A percentile compares a stretch with the other conserved stretches of the same genome.
These are phyloP conservation scores for Cercospora sp. DNA, from an alignment of 2,329 filamentous ascomycete genomes.

Conservation along the genomic window DNA sequence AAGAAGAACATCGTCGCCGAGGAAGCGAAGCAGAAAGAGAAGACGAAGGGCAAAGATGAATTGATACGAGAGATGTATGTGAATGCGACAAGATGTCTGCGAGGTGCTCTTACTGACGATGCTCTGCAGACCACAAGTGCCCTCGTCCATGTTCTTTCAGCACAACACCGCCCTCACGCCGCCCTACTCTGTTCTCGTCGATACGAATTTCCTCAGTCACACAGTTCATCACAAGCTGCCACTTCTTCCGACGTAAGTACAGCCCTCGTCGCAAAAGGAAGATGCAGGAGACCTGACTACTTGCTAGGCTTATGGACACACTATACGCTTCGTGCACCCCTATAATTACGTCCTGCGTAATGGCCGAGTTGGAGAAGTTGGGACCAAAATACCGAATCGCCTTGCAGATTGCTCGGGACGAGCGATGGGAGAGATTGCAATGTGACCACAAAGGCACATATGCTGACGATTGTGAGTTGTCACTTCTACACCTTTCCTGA, in stretches of 20 bases:
- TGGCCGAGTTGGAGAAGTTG: slow-evolving; percentile 86
- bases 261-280: neutral
- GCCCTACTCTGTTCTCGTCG: slow-evolving; percentile 77
- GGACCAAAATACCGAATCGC: slow-evolving; percentile 87
- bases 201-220: slow-evolving; percentile 89
- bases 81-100: neutral
- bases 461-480: slow-evolving; percentile 72
- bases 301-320: slow-evolving; percentile 89
- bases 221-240: slow-evolving; percentile 90
- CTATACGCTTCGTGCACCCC: slow-evolving; percentile 89
- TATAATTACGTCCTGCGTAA: slow-evolving; percentile 79
- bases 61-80: slow-evolving; percentile 71
- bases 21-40: slow-evolving; percentile 59
- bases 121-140: slow-evolving; percentile 38
- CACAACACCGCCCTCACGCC: slow-evolving; percentile 85
- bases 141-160: slow-evolving; percentile 74
- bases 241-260: neutral
- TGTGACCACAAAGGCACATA: slow-evolving; percentile 91
- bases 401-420: slow-evolving; percentile 80
- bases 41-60: slow-evolving; percentile 56
- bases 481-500: neutral
- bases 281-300: slow-evolving; percentile 27
- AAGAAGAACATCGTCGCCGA: slow-evolving; percentile 76
- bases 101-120: slow-evolving; percentile 11
- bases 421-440: slow-evolving; percentile 79